A percentile compares a stretch with the other conserved stretches of the same genome.
Evolutionary conservation across 495 filamentous ascomycete species (phyloP).

Genomic region (Glonium stellatum): DNA sequence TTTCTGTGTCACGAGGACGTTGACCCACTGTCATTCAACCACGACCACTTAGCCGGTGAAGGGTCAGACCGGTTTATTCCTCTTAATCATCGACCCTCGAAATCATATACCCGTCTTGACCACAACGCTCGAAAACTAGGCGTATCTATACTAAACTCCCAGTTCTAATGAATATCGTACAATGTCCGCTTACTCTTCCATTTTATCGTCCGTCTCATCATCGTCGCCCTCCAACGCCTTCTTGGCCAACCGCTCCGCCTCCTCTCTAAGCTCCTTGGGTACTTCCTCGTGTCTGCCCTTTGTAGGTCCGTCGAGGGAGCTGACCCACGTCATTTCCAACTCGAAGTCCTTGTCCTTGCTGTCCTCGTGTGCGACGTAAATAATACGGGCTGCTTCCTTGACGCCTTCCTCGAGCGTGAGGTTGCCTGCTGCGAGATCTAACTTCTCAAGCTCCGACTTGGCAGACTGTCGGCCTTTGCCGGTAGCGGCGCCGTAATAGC

Average conservation of each 20-base stretch:
- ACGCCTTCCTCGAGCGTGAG: slow-evolving; percentile 81
- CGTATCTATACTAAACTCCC: slow-evolving; percentile 5
- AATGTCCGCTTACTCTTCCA: slow-evolving; percentile 34
- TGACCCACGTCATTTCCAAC: slow-evolving; percentile 98
- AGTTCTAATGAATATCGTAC: slow-evolving; percentile 16
- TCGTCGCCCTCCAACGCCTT: slow-evolving; percentile 39
- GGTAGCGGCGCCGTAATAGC: slow-evolving; percentile 95
- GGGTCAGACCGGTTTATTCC: no score
- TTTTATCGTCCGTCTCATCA: slow-evolving; percentile 37
- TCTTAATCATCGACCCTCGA: no score
- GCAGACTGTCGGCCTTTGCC: slow-evolving; percentile 93
- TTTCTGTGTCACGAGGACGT: neutral
- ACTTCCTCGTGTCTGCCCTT: slow-evolving; percentile 88
- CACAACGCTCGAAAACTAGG: slow-evolving; percentile 12
- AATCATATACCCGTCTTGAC: neutral
- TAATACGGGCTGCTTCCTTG: slow-evolving; percentile 93
- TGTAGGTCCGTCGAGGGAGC: slow-evolving; percentile 70
- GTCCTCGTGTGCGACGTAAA: slow-evolving; percentile 93
- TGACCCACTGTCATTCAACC: no score
- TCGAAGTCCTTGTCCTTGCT: slow-evolving; percentile 99
- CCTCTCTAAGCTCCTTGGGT: slow-evolving; percentile 77
- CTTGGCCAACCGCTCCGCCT: slow-evolving; percentile 64
- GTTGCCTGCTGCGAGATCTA: slow-evolving; percentile 70
- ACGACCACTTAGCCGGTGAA: no score
- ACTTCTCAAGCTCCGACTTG: slow-evolving; percentile 95